A percentile compares a stretch with the other conserved stretches of the same genome.
Evolutionary conservation across 1,139 yeast species (phyloP).

Genomic region (Lodderomyces margitis): DNA sequence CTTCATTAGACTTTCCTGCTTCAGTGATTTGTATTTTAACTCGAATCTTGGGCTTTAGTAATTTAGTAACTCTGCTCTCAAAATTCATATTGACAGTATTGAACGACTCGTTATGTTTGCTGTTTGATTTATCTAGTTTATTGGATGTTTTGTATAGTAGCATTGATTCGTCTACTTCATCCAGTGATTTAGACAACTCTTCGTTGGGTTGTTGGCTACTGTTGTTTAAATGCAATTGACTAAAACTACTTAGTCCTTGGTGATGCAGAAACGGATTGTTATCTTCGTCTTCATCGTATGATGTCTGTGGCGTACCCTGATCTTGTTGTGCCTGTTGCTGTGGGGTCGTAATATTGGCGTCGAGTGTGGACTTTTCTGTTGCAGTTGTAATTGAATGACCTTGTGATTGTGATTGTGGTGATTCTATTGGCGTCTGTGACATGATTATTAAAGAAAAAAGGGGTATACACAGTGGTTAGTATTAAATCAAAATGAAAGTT

Average conservation of each 20-base stretch:
- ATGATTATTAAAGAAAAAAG: no score
- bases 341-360: no score
- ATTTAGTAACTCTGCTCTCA: slow-evolving; percentile 38
- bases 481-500: no score
- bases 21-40: slow-evolving; percentile 59
- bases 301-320: not conserved
- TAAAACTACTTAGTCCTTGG: slow-evolving; percentile 29
- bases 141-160: slow-evolving; percentile 22
- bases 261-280: slow-evolving; percentile 47
- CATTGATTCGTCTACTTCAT: slow-evolving; percentile 26
- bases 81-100: slow-evolving; percentile 35
- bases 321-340: not conserved
- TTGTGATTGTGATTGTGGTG: not conserved
- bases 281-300: slow-evolving; percentile 39
- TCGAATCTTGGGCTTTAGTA: slow-evolving; percentile 30
- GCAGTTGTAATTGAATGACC: not conserved
- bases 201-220: slow-evolving; percentile 6
- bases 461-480: no score
- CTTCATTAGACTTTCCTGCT: slow-evolving; percentile 79
- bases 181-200: slow-evolving; percentile 8
- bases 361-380: no score
- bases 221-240: slow-evolving; percentile 1
- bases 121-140: slow-evolving; percentile 9
- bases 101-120: slow-evolving; percentile 13
- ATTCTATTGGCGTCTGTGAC: not conserved